Percentiles rank a stretch among this genome's conserved stretches.
These are phyloP conservation scores for Bothriochloa decipiens DNA, from an alignment of 176 grass and related monocot species.

Conservation along the genomic window DNA sequence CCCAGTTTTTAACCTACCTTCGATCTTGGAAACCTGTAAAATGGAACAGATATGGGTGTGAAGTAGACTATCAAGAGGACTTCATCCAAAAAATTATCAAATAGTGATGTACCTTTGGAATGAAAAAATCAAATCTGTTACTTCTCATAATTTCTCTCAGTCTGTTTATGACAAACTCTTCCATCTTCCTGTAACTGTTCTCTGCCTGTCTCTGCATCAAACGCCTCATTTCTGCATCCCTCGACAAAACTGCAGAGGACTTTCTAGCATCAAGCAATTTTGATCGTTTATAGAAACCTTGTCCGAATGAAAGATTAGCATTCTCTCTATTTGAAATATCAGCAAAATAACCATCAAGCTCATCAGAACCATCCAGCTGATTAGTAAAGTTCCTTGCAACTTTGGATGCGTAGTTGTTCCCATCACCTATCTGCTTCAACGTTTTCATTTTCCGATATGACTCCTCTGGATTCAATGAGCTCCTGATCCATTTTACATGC, in stretches of 20 bases:
- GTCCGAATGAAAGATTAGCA: slow-evolving; percentile 72
- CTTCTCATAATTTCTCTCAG: slow-evolving; percentile 90
- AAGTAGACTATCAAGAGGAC: not conserved
- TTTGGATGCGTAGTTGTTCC: slow-evolving; percentile 58
- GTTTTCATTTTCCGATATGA: slow-evolving; percentile 73
- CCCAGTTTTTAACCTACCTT: slow-evolving; percentile 87
- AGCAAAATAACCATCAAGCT: slow-evolving; percentile 67
- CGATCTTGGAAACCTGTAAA: slow-evolving; percentile 89
- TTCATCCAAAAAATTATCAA: slow-evolving; percentile 13
- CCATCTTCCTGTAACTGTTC: slow-evolving; percentile 79
- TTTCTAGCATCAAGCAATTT: slow-evolving; percentile 96
- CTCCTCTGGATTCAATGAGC: slow-evolving; percentile 55
- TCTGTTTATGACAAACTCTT: slow-evolving; percentile 76
- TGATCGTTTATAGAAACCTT: slow-evolving; percentile 93
- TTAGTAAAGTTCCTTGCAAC: slow-evolving; percentile 49
- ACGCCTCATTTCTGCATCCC: slow-evolving; percentile 97
- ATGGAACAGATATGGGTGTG: slow-evolving; percentile 21
- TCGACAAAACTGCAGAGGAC: slow-evolving; percentile 81
- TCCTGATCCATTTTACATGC: slow-evolving; percentile 78
- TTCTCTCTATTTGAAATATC: slow-evolving; percentile 61
- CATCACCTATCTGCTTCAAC: slow-evolving; percentile 73
- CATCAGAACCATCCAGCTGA: slow-evolving; percentile 72
- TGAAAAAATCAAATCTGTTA: slow-evolving; percentile 84
- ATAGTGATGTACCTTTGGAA: slow-evolving; percentile 62
- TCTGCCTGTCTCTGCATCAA: slow-evolving; percentile 91